Evolutionary conservation across 176 grass and related monocot species (phyloP).

Genomic region (Phoenix roebelenii): DNA sequence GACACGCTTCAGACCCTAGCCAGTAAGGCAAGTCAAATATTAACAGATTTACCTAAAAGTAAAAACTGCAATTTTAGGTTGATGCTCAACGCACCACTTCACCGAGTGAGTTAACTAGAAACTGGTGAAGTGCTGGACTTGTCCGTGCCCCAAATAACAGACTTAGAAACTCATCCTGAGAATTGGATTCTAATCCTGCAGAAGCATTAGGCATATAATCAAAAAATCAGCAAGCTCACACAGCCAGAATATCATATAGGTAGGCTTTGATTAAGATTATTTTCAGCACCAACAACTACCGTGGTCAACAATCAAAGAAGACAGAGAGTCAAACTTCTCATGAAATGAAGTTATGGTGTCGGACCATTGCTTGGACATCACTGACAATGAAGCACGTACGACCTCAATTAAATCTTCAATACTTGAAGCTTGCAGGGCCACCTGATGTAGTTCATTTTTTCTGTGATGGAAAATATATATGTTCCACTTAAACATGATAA

Average conservation of each 20-base stretch:
- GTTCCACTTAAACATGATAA: background rate
- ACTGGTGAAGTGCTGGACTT: slow-evolving; percentile 88
- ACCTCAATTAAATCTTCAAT: slow-evolving; percentile 95
- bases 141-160: slow-evolving; percentile 71
- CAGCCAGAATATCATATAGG: slow-evolving; percentile 3
- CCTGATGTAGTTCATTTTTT: slow-evolving; percentile 97
- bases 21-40: slow-evolving; percentile 23
- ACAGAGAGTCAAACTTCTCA: slow-evolving; percentile 63
- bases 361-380: slow-evolving; percentile 91
- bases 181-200: slow-evolving; percentile 62
- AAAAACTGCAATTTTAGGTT: slow-evolving; percentile 3
- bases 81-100: slow-evolving; percentile 49
- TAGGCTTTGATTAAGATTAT: slow-evolving; percentile 3
- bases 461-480: slow-evolving; percentile 22
- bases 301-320: slow-evolving; percentile 65
- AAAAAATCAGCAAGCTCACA: background rate
- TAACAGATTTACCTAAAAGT: slow-evolving; percentile 9
- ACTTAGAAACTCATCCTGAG: slow-evolving; percentile 83
- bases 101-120: slow-evolving; percentile 81
- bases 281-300: slow-evolving; percentile 41
- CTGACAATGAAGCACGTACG: slow-evolving; percentile 57
- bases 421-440: slow-evolving; percentile 92
- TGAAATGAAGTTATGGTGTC: slow-evolving; percentile 73
- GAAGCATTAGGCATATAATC: slow-evolving; percentile 6
- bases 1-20: slow-evolving; percentile 81